phyloP scores from a whole-genome alignment of 1,284 basidiomycete species.

The Meira miltonrushii region DNA sequence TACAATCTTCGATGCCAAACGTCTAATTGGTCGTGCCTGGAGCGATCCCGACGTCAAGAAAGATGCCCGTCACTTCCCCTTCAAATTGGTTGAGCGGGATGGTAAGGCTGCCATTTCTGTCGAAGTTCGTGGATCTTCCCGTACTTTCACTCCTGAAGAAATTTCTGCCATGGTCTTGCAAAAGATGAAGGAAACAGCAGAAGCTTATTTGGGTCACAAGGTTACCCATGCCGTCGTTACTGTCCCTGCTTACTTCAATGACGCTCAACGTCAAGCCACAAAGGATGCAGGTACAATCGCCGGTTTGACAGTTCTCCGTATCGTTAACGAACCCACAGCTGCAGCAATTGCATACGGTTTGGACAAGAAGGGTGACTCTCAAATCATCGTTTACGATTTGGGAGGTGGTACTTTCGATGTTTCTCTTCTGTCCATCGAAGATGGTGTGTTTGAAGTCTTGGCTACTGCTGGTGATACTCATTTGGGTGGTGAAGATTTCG shows the following conservation, averaged over 20 bases:
- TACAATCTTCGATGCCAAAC: conserved; percentile 96
- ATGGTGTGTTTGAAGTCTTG: conserved; percentile 94
- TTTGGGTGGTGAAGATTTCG: conserved; percentile 98
- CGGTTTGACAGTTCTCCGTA: conserved; percentile 89
- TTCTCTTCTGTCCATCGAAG: conserved; percentile 89
- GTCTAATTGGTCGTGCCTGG: conserved; percentile 69
- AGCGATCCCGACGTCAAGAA: conserved; percentile 57
- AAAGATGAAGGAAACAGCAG: conserved; percentile 99
- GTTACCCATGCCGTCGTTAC: conserved; percentile 96
- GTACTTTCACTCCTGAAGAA: conserved; percentile 65
- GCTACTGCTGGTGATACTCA: conserved; percentile 98
- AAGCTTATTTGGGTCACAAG: conserved; percentile 92
- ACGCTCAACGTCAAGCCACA: conserved; percentile 97
- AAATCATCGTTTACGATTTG: conserved; percentile 96
- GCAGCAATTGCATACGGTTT: conserved; percentile 94
- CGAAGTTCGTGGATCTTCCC: conserved; percentile 39
- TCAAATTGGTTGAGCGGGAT: conserved; percentile 56
- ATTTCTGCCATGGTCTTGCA: conserved; percentile 87
- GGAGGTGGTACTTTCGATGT: conserved; percentile 99
- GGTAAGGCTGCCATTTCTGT: conserved; percentile 53
- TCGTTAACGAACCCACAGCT: conserved; percentile 98
- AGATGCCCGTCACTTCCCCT: conserved; percentile 51
- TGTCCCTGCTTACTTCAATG: conserved; percentile 87
- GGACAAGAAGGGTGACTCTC: conserved; percentile 86
- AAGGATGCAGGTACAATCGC: conserved; percentile 97